A percentile compares a stretch with the other conserved stretches of the same genome.
phyloP scores from a whole-genome alignment of 192 early-diverging fungal genomes.

The Coemansia sp. region DNA sequence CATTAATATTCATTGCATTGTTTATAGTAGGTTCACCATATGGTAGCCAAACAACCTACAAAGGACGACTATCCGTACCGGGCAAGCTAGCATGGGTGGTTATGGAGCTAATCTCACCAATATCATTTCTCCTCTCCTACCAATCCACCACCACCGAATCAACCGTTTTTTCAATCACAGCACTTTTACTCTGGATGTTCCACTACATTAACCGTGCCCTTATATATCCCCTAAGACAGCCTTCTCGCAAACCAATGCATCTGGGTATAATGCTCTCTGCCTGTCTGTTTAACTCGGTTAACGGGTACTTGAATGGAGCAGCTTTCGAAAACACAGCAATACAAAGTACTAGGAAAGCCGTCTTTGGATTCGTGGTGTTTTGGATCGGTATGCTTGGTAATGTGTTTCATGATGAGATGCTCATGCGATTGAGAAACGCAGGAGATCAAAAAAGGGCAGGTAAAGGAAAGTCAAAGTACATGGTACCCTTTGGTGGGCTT shows the following conservation, averaged over 20 bases:
- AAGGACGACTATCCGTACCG: no score
- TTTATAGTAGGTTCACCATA: conserved; percentile 43
- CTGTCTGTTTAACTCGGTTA: conserved; percentile 37
- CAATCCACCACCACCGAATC: background rate
- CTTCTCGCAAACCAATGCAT: conserved; percentile 45
- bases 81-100: conserved; percentile 24
- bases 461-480: conserved; percentile 20
- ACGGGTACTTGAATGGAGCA: conserved; percentile 50
- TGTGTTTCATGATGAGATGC: conserved; percentile 40
- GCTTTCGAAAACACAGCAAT: no score
- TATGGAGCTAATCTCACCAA: conserved; percentile 47
- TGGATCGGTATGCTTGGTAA: conserved; percentile 25
- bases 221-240: conserved; percentile 40
- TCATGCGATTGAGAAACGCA: conserved; percentile 20
- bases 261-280: conserved; percentile 33
- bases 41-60: conserved; percentile 41
- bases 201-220: conserved; percentile 46
- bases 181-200: conserved; percentile 12
- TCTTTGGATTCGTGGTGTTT: conserved; percentile 10
- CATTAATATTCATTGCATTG: conserved; percentile 11
- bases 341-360: background rate
- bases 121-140: conserved; percentile 14
- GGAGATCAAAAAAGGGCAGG: background rate
- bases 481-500: conserved; percentile 31
- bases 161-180: background rate